phyloP scores from a whole-genome alignment of 2,329 filamentous ascomycete genomes.

The Pseudocercospora cruenta region DNA sequence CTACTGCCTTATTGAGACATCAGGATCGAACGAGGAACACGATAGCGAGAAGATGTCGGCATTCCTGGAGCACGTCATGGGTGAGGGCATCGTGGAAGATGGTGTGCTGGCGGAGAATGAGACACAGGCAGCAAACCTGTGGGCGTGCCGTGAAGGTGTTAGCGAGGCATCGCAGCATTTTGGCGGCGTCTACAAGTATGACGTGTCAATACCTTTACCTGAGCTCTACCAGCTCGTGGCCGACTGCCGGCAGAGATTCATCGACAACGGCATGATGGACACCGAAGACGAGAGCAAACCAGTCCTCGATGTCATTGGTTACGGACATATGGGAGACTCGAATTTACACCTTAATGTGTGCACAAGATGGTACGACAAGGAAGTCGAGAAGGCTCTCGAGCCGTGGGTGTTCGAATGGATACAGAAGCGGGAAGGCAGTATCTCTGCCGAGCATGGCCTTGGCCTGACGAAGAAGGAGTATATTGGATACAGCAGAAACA shows the following conservation, averaged over 20 bases:
- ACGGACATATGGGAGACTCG: constrained; percentile 96
- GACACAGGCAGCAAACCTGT: constrained; percentile 82
- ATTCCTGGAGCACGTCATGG: constrained; percentile 92
- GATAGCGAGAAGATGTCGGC: constrained; percentile 86
- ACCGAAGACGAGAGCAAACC: constrained; percentile 75
- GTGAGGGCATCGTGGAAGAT: constrained; percentile 80
- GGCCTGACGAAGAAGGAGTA: constrained; percentile 95
- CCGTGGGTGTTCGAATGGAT: constrained; percentile 99
- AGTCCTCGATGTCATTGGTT: constrained; percentile 88
- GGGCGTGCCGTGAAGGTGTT: constrained; percentile 92
- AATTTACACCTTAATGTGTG: constrained; percentile 94
- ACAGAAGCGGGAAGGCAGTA: constrained; percentile 80
- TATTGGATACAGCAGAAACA: constrained; percentile 87
- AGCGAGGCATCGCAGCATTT: constrained; percentile 86
- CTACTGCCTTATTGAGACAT: constrained; percentile 96
- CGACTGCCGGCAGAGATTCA: constrained; percentile 74
- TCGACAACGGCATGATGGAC: constrained; percentile 70
- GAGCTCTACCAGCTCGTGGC: constrained; percentile 90
- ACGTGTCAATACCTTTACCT: constrained; percentile 86
- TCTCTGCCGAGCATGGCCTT: constrained; percentile 94
- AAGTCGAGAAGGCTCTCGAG: constrained; percentile 84
- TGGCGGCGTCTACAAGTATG: constrained; percentile 98
- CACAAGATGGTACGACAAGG: constrained; percentile 79
- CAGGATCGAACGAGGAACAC: constrained; percentile 90
- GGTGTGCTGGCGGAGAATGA: constrained; percentile 92